Conservation (phyloP, 352 stramenopile species). For the Globisporangium canariense region DNA sequence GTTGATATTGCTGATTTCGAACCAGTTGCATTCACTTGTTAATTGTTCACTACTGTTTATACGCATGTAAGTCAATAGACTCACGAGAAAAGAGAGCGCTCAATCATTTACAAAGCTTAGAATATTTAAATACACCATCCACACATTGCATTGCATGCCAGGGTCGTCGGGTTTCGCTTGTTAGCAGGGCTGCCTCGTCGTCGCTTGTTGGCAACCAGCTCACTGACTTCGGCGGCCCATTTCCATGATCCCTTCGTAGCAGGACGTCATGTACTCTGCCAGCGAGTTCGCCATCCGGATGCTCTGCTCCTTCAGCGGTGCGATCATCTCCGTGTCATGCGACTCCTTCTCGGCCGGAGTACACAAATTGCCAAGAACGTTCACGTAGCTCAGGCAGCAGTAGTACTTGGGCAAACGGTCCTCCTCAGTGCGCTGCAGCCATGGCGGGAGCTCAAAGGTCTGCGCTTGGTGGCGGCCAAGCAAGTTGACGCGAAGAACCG, state of each 20-base stretch:
- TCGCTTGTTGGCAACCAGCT: background rate
- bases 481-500: slow-evolving; percentile 56
- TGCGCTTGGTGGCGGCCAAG: slow-evolving; percentile 69
- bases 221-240: slow-evolving; percentile 39
- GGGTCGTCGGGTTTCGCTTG: background rate
- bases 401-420: slow-evolving; percentile 70
- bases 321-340: slow-evolving; percentile 12
- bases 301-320: slow-evolving; percentile 28
- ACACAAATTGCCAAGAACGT: slow-evolving; percentile 48
- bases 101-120: slow-evolving; percentile 13
- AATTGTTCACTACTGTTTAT: background rate
- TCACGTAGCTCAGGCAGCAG: slow-evolving; percentile 77
- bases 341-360: slow-evolving; percentile 12
- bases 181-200: background rate
- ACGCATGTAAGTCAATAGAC: background rate
- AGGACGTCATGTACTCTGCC: slow-evolving; percentile 59
- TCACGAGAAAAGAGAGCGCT: background rate
- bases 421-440: slow-evolving; percentile 36
- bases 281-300: slow-evolving; percentile 42
- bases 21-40: background rate
- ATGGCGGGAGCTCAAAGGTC: slow-evolving; percentile 61
- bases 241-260: slow-evolving; percentile 58
- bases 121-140: slow-evolving; percentile 15
- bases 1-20: background rate
- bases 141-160: slow-evolving; percentile 1